A percentile compares a stretch with the other conserved stretches of the same genome.
phyloP scores from a whole-genome alignment of 768 basidiomycete species.

The Termitomyces sp. region DNA sequence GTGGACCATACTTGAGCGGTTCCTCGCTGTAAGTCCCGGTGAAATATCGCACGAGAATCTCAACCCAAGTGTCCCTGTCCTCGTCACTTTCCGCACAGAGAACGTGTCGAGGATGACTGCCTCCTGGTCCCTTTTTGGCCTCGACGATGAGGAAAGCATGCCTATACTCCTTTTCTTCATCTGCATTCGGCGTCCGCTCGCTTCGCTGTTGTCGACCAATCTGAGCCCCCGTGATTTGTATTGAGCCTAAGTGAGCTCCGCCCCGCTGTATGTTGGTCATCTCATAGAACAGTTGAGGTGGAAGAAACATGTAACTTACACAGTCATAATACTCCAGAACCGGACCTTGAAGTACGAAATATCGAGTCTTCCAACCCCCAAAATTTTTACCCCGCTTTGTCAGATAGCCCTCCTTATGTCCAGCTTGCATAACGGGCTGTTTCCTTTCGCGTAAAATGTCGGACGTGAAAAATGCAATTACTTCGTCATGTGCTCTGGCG shows the following conservation, averaged over 20 bases:
- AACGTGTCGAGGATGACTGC: constrained; percentile 77
- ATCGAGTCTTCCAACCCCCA: constrained; percentile 96
- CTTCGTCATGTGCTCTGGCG: constrained; percentile 81
- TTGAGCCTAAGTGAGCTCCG: constrained; percentile 87
- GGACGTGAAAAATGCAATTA: constrained; percentile 89
- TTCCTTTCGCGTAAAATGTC: constrained; percentile 76
- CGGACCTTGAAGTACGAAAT: constrained; percentile 89
- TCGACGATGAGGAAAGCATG: constrained; percentile 98
- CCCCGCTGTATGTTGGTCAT: constrained; percentile 62
- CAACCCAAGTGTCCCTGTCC: constrained; percentile 93
- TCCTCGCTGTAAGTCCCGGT: constrained; percentile 78
- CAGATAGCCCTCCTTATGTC: constrained; percentile 91
- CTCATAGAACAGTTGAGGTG: constrained; percentile 5
- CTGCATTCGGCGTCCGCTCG: constrained; percentile 42
- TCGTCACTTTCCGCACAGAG: constrained; percentile 94
- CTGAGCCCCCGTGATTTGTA: constrained; percentile 85
- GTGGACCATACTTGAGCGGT: constrained; percentile 34
- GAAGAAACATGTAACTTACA: constrained; percentile 45
- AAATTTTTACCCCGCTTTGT: constrained; percentile 98
- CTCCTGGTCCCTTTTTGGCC: constrained; percentile 65
- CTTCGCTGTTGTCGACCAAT: constrained; percentile 90
- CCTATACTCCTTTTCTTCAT: constrained; percentile 90
- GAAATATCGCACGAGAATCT: constrained; percentile 85
- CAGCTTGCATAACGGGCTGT: constrained; percentile 71
- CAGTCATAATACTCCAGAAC: constrained; percentile 93